Percentiles rank a stretch among this genome's conserved stretches.
Evolutionary conservation across 371 early-diverging fungal genomes (phyloP).

Genomic region (Mucor racemosus): DNA sequence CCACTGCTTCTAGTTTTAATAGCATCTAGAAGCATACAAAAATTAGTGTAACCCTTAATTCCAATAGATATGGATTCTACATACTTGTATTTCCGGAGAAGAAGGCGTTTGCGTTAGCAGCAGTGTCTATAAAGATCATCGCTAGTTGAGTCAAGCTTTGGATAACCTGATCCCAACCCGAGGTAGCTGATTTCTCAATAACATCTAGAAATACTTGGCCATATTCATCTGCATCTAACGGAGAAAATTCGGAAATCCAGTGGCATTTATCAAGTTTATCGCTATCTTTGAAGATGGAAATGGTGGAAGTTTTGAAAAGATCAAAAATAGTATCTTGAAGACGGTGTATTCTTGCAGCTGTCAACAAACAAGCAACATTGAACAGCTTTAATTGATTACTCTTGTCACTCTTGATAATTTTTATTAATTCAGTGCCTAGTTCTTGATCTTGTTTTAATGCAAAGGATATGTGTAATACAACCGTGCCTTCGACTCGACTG

Average conservation of each 20-base stretch:
- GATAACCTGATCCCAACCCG: conserved; percentile 67
- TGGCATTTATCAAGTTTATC: conserved; percentile 52
- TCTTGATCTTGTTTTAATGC: conserved; percentile 71
- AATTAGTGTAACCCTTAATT: too few species aligned
- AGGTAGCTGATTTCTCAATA: conserved; percentile 47
- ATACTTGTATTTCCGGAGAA: neutral
- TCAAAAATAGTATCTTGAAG: conserved; percentile 61
- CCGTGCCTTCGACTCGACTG: conserved; percentile 58
- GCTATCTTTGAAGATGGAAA: conserved; percentile 53
- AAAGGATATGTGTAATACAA: conserved; percentile 65
- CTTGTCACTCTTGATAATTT: conserved; percentile 56
- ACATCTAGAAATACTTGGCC: conserved; percentile 31
- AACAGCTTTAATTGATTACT: conserved; percentile 51
- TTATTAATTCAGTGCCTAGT: conserved; percentile 61
- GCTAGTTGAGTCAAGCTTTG: conserved; percentile 63
- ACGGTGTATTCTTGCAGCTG: conserved; percentile 64
- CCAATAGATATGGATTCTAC: neutral
- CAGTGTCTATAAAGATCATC: conserved; percentile 57
- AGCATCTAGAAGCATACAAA: neutral
- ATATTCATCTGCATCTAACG: conserved; percentile 4
- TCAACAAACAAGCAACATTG: conserved; percentile 58
- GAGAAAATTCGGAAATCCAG: conserved; percentile 48
- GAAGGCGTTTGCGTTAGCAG: conserved; percentile 30
- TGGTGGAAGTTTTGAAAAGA: conserved; percentile 51
- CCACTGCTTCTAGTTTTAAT: conserved; percentile 16